Evolutionary conservation across 2,329 filamentous ascomycete genomes (phyloP).

Genomic region (Fusarium napiforme): DNA sequence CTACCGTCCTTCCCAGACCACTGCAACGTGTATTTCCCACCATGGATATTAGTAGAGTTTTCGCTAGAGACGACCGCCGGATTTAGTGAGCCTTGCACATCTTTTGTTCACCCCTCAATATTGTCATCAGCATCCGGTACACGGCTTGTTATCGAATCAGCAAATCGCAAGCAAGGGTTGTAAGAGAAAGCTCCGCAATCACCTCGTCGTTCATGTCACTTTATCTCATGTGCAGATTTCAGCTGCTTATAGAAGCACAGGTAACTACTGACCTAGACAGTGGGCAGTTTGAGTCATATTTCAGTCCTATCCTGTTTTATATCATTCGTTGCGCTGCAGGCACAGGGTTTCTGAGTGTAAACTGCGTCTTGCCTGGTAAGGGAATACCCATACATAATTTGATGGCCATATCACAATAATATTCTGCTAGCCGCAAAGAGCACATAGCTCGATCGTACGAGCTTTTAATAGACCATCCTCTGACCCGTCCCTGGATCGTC

Average conservation of each 20-base stretch:
- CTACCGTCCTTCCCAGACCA: background rate
- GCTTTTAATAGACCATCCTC: conserved; percentile 29
- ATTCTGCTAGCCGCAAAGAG: background rate
- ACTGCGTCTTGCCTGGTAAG: background rate
- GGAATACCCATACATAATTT: background rate
- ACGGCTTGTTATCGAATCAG: conserved; percentile 26
- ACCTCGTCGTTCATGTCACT: background rate
- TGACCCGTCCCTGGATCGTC: conserved; percentile 19
- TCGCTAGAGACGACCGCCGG: conserved; percentile 5
- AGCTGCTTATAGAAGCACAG: background rate
- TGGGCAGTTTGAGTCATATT: conserved; percentile 1
- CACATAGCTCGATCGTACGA: background rate
- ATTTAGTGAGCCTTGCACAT: background rate
- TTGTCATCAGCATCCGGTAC: conserved; percentile 9
- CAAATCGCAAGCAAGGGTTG: conserved; percentile 4
- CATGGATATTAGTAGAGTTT: conserved; percentile 12
- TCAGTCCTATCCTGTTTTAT: background rate
- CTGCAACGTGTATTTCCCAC: background rate
- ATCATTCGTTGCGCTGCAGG: background rate
- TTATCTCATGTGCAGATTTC: background rate
- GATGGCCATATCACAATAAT: background rate
- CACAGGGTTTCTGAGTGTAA: background rate
- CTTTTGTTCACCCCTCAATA: background rate
- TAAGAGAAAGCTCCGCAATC: conserved; percentile 1
- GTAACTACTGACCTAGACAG: background rate